Evolutionary conservation across 1,139 yeast genomes (phyloP), one percentile per base, ranked within the genome.

Genomic region (Suhomyces wounanorum): DNA sequence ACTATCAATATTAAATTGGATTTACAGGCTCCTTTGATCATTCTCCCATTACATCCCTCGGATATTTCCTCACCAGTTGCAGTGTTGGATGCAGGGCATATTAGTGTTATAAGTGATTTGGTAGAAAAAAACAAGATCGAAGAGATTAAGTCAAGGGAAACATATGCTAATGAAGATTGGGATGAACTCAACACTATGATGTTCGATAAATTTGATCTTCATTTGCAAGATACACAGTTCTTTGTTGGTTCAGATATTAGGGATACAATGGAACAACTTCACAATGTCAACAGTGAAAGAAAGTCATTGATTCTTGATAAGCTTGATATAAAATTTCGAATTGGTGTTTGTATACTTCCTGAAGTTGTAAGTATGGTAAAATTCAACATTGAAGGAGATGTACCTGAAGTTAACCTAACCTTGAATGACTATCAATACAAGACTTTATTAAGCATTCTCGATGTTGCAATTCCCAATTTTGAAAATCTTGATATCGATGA

Each of bases 41-140:
- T 94, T n/a, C 61, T 94, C 38, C 99, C 99, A 0, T 74, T 90
- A 18, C 89, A 90, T 62, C 89, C 96, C 0, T 79, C 83, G 13
- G 83, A 82, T 56, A 84, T 89, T 84, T 78, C 87, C 40, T 84
- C 97, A 0, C 96, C 97, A 0, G 96, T 96, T 54, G 92, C 94
- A 4, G 83, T 94, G 13, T 76, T 95, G 51, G 99, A 95, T 77
- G 97, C 98, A 13, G 99, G 99, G 62, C 97, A 94, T 66, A 86
- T 95, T 33, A 85, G 92, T 60, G 84, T 94, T 8, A 72, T 78
- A 2, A 89, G 97, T 65, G 94, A 91, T 56, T 76, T 92, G 43
- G 96, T 87, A 1, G 89, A 89, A 45, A 82, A 82, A 58, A 79
- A 81, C 3, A 83, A 82, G 46, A 81, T 91, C 38, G 85, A 86